Conservation (phyloP, 305 asterid genomes). For the Caryopteris hybrid region DNA sequence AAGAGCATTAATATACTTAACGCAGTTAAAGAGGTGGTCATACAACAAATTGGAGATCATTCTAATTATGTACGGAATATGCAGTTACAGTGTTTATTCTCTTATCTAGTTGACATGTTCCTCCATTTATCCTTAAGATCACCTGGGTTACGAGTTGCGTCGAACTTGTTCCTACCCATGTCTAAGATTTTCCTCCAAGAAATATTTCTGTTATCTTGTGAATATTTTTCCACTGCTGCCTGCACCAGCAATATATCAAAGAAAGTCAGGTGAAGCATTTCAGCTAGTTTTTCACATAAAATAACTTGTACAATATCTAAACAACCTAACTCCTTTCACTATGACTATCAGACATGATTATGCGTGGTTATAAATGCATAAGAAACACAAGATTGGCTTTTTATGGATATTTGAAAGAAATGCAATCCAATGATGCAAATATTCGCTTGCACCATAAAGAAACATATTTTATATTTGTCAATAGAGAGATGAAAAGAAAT, state of each 20-base stretch:
- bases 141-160: constrained; percentile 49
- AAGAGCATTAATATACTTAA: too few species aligned
- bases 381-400: not conserved
- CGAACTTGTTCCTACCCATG: constrained; percentile 42
- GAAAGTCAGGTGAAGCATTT: not conserved
- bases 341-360: not conserved
- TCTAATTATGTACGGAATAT: too few species aligned
- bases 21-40: too few species aligned
- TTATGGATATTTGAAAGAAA: not conserved
- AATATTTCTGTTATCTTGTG: constrained; percentile 24
- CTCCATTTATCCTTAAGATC: constrained; percentile 79
- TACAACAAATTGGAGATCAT: too few species aligned
- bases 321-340: not conserved
- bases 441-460: not conserved
- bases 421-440: not conserved
- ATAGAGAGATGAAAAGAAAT: not conserved
- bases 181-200: constrained; percentile 71
- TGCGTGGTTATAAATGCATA: not conserved
- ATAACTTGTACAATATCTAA: not conserved
- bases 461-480: not conserved
- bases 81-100: not conserved
- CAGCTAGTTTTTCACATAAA: not conserved
- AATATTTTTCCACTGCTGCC: constrained; percentile 46
- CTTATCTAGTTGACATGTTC: constrained; percentile 30
- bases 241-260: constrained; percentile 18